Evolutionary conservation across 2,329 filamentous ascomycete genomes (phyloP).

Genomic region (Talaromyces sp.): DNA sequence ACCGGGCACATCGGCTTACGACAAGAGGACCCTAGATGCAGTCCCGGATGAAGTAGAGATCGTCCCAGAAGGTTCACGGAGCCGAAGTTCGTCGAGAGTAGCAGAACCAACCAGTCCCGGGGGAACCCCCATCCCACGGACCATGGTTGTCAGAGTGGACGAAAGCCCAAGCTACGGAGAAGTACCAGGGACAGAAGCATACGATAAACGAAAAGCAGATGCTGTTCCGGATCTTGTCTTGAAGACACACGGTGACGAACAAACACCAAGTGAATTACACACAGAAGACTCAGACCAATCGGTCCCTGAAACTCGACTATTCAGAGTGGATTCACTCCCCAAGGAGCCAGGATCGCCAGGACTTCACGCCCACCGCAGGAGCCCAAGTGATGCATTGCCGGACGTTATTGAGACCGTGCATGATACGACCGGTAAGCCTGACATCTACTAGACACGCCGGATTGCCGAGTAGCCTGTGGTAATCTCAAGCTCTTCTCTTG

Average conservation of each 20-base stretch:
- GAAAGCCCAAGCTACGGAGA: conserved; percentile 59
- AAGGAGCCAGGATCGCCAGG: conserved; percentile 29
- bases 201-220: conserved; percentile 56
- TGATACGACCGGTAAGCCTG: conserved; percentile 57
- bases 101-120: conserved; percentile 46
- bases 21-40: conserved; percentile 56
- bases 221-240: conserved; percentile 58
- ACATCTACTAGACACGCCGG: conserved; percentile 25
- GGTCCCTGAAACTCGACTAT: conserved; percentile 45
- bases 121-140: conserved; percentile 55
- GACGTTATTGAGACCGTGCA: conserved; percentile 42
- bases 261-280: conserved; percentile 21
- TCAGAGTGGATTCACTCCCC: conserved; percentile 42
- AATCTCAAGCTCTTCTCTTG: conserved; percentile 11
- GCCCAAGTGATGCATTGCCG: conserved; percentile 43
- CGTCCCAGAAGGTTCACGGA: conserved; percentile 45
- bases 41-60: conserved; percentile 64
- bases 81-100: conserved; percentile 43
- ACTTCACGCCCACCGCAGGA: conserved; percentile 39
- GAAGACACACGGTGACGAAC: conserved; percentile 44
- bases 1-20: conserved; percentile 59
- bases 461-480: conserved; percentile 30
- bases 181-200: conserved; percentile 58
- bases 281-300: conserved; percentile 25
- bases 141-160: conserved; percentile 61